Base-by-base conservation (phyloP, 139 green algal species). In the Eudorina sp. region DNA sequence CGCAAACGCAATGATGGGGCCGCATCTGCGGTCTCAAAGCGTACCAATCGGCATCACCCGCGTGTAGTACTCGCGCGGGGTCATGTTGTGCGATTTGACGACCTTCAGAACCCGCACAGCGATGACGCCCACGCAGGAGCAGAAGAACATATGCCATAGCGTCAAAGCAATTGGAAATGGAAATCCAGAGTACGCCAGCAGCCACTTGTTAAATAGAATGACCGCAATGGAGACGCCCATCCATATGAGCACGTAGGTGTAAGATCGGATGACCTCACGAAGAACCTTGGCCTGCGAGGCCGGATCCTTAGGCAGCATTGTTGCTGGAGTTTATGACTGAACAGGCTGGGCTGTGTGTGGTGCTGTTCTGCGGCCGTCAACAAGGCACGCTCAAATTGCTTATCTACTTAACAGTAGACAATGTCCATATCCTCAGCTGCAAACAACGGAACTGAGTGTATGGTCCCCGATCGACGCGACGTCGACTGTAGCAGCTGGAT, bases 201-300 rank as follows among this genome's bases (percentile, higher is more conserved):
- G 85, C 92, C 95, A 99, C 75, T 99, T 99, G 92, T 99, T 99
- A 94, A 97, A 99, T 34, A 99, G 88, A 74, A 99, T 99, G 79
- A 99, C 96, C 3, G 88, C 81, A 23, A 92, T 91, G 53, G 83
- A 94, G 72, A 99, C 88, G 45, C 60, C 69, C 70, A 98, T 98
- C 97, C 97, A 99, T 27, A 97, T 84, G 18, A 92, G 68, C 16
- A 98, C 95, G 53, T 97, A 97, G 25, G 73, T 91, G 87, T 97
- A 98, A 36, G 93, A 90, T 16, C 60, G 64, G 34, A 94, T 75
- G 11, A 94, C 89, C 88, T 95, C 93, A 36, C 72, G 77, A 19
- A 92, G 16, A 25, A 94, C 91, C 88, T 77, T 89, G 81, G 88
- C 82, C 81, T 81, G 66, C 46, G 58, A 21, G 83, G 48, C 68